Base-by-base conservation (phyloP, 1,284 basidiomycete species). In the Irpex sp. region DNA sequence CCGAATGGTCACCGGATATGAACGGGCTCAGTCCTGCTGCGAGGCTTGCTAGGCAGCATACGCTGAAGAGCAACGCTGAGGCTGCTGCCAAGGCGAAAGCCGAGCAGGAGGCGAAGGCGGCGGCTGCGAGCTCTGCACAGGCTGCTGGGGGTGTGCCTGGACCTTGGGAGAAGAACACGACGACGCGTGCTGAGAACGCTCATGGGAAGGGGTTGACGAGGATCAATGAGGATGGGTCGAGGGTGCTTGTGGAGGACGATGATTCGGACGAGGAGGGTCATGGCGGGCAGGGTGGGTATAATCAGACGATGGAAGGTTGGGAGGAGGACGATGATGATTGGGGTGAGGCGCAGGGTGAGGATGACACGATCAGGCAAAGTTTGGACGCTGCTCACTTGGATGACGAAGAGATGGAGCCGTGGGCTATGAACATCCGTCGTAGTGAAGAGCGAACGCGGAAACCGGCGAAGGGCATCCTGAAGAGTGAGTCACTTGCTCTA, bases 21-120 rank as follows among this genome's bases (percentile, higher is more conserved):
- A 85, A 83, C 55, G 95, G 94, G 7, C 82, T 98, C 60, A 94
- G 92, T 67, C 96, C 96, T 3, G 96, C 97, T 33, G 97, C 96
- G 0, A 91, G 93, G 71, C 85, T 97, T 11, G 95, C 94, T 0
- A 78, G 94, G 53, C 93, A 95, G 74, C 95, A 98, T 74, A 93
- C 94, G 19, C 81, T 92, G 66, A 92, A 89, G 78, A 87, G 84
- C 61, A 92, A 91, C 67, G 93, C 93, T 1, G 92, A 94, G 74
- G 92, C 90, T 54, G 92, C 87, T 43, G 89, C 87, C 3, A 85
- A 77, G 68, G 88, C 85, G 5, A 89, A 90, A 69, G 83, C 82
- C 1, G 83, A 82, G 63, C 79, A 79, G 5, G 81, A 83, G 61
- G 76, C 76, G 0, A 76, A 74, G 15, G 74, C 76, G 21, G 78